Percentiles rank a stretch among this genome's conserved stretches.
These are phyloP conservation scores for Colletotrichum tamarilloi DNA, from an alignment of 2,329 filamentous ascomycete species.

Conservation along the genomic window DNA sequence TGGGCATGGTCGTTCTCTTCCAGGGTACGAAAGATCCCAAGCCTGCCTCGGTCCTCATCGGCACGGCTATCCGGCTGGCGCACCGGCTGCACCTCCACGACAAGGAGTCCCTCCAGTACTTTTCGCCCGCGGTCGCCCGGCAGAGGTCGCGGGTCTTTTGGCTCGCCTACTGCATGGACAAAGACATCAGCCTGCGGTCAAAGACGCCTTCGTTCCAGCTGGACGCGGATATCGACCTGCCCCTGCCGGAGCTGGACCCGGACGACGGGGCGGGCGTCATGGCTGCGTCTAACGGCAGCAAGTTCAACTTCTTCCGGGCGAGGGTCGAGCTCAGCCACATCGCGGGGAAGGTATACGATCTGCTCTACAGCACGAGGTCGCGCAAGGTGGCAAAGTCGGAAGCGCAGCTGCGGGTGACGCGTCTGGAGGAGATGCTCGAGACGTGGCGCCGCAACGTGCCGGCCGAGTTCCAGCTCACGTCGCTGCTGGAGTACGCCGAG, in stretches of 20 bases:
- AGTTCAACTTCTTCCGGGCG: conserved; percentile 52
- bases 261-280: conserved; percentile 48
- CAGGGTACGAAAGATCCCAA: conserved; percentile 50
- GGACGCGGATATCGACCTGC: conserved; percentile 54
- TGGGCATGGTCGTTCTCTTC: conserved; percentile 52
- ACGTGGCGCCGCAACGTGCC: conserved; percentile 51
- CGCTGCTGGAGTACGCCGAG: conserved; percentile 38
- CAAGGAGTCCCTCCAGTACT: conserved; percentile 38
- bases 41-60: conserved; percentile 50
- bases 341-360: conserved; percentile 53
- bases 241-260: conserved; percentile 45
- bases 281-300: conserved; percentile 46
- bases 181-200: conserved; percentile 51
- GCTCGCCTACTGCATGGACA: conserved; percentile 54
- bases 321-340: conserved; percentile 53
- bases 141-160: conserved; percentile 53
- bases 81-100: conserved; percentile 50
- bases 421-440: conserved; percentile 47
- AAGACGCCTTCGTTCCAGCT: conserved; percentile 51
- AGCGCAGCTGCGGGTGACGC: conserved; percentile 42
- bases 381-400: conserved; percentile 43
- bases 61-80: conserved; percentile 51
- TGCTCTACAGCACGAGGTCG: conserved; percentile 43
- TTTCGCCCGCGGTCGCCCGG: conserved; percentile 44
- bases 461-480: conserved; percentile 45